Percentiles rank a stretch among this genome's conserved stretches.
Conservation (phyloP, 805 yeast genomes). For the Kuraishia ogatae region DNA sequence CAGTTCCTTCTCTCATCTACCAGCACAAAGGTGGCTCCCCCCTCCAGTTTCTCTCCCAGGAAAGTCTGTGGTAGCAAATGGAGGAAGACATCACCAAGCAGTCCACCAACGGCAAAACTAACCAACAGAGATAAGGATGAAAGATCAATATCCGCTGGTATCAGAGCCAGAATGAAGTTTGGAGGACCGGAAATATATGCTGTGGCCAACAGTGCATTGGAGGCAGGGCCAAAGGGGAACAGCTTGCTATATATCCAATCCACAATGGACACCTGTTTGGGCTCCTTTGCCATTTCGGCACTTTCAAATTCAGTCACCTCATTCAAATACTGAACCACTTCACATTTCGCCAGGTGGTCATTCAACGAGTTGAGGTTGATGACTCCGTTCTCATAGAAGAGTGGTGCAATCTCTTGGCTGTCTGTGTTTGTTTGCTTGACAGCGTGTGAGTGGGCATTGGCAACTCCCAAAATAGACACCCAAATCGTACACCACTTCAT, state of each 20-base stretch:
- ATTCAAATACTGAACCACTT: constrained; percentile 31
- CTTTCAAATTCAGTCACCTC: constrained; percentile 6
- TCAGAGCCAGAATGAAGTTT: constrained; percentile 41
- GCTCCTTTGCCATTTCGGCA: constrained; percentile 7
- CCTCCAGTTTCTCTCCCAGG: constrained; percentile 38
- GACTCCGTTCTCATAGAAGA: constrained; percentile 32
- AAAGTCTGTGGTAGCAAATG: constrained; percentile 68
- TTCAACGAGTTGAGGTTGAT: constrained; percentile 29
- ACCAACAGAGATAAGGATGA: constrained; percentile 44
- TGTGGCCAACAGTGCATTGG: constrained; percentile 57
- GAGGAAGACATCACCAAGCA: constrained; percentile 65
- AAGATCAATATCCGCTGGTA: constrained; percentile 50
- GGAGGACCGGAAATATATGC: constrained; percentile 61
- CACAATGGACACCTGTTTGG: constrained; percentile 3
- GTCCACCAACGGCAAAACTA: constrained; percentile 69
- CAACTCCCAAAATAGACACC: neutral
- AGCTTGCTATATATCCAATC: constrained; percentile 29
- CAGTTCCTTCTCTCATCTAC: constrained; percentile 43
- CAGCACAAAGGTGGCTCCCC: constrained; percentile 33
- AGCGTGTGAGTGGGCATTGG: neutral
- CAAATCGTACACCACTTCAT: neutral
- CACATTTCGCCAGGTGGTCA: constrained; percentile 22
- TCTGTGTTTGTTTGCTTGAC: neutral
- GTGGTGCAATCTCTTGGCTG: constrained; percentile 1
- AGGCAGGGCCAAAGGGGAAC: constrained; percentile 49